Evolutionary conservation across 2,329 filamentous ascomycete species (phyloP).

Genomic region (Paraphaeosphaeria minitans): DNA sequence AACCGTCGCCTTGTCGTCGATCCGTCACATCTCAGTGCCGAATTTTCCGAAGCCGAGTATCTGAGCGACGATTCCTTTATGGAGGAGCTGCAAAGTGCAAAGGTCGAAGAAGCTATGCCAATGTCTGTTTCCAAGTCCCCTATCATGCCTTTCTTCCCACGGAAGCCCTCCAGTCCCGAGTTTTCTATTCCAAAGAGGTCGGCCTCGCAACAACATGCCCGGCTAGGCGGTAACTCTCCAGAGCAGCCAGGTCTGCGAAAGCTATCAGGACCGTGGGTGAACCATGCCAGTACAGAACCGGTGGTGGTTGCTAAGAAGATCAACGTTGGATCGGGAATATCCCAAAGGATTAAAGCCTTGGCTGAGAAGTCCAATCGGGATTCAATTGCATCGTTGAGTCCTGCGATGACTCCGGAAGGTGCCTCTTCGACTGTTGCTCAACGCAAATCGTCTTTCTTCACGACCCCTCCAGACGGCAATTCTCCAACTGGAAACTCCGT

Average conservation of each 20-base stretch:
- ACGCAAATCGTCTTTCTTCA: constrained; percentile 47
- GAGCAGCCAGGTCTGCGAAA: constrained; percentile 33
- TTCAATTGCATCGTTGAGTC: constrained; percentile 34
- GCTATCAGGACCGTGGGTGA: constrained; percentile 40
- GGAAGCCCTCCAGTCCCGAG: constrained; percentile 33
- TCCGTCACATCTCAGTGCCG: constrained; percentile 45
- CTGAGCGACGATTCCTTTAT: constrained; percentile 81
- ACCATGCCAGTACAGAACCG: constrained; percentile 31
- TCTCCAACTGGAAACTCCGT: constrained; percentile 32
- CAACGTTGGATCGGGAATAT: constrained; percentile 88
- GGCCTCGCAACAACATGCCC: constrained; percentile 46
- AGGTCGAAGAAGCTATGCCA: constrained; percentile 80
- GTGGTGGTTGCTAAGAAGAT: constrained; percentile 67
- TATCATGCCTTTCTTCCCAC: constrained; percentile 66
- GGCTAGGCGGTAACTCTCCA: constrained; percentile 31
- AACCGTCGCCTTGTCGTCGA: constrained; percentile 49
- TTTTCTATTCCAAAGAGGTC: constrained; percentile 34
- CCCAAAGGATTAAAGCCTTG: constrained; percentile 90
- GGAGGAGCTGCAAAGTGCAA: constrained; percentile 83
- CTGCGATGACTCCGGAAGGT: constrained; percentile 31
- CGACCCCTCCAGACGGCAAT: constrained; percentile 37
- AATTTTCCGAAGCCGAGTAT: constrained; percentile 54
- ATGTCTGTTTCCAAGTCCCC: constrained; percentile 78
- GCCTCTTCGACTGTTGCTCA: constrained; percentile 41
- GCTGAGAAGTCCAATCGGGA: constrained; percentile 72